phyloP scores from a whole-genome alignment of 495 filamentous ascomycete species.

The Aspergillus sclerotiicarbonarius region DNA sequence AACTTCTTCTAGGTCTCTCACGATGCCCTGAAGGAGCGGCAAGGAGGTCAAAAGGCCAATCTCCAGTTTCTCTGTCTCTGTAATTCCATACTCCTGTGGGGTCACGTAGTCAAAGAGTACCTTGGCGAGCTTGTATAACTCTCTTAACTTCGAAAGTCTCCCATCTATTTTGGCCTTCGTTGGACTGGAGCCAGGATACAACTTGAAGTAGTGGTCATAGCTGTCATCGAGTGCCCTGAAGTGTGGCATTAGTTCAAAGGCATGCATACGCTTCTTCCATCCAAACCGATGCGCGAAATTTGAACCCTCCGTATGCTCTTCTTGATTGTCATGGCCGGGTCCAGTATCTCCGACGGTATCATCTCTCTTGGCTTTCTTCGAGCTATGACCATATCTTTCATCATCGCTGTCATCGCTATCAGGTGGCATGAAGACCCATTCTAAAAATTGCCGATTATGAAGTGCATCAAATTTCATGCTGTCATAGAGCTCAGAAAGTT shows the following conservation, averaged over 20 bases:
- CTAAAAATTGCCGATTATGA: conserved; percentile 94
- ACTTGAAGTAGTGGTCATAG: conserved; percentile 76
- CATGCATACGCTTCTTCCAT: conserved; percentile 42
- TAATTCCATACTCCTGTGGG: conserved; percentile 96
- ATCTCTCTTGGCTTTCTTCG: conserved; percentile 27
- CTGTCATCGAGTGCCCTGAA: conserved; percentile 46
- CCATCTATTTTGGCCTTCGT: conserved; percentile 81
- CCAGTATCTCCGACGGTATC: conserved; percentile 32
- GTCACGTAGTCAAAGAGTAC: conserved; percentile 97
- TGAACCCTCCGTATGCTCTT: conserved; percentile 36
- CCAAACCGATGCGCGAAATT: conserved; percentile 50
- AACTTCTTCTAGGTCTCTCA: conserved; percentile 94
- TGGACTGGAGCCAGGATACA: conserved; percentile 72
- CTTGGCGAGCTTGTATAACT: conserved; percentile 90
- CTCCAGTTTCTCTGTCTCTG: conserved; percentile 90
- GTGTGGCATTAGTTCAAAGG: conserved; percentile 44
- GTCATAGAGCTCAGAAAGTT: conserved; percentile 96
- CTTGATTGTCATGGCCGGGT: conserved; percentile 25
- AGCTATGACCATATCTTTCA: conserved; percentile 47
- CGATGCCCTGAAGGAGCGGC: conserved; percentile 91
- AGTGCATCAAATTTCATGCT: conserved; percentile 99
- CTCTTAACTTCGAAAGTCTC: conserved; percentile 80
- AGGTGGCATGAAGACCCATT: conserved; percentile 92
- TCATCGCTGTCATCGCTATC: conserved; percentile 62
- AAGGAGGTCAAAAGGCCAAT: conserved; percentile 93